Evolutionary conservation across 257 asterid genomes (phyloP).

Genomic region (Solanum bukasovii): DNA sequence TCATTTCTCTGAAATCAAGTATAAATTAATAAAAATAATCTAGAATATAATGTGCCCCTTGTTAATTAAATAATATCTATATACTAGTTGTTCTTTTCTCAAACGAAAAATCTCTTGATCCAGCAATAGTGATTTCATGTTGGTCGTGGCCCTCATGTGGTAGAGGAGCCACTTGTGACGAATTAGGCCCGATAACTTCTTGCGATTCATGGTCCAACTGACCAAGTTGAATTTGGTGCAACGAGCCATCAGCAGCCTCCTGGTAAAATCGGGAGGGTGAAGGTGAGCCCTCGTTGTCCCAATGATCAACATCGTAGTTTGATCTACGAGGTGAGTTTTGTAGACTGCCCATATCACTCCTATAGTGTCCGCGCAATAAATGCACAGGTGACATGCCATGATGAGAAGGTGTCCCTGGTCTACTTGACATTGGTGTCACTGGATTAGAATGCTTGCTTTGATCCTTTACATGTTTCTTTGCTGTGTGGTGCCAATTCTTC

Average conservation of each 20-base stretch:
- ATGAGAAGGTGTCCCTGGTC: slow-evolving; percentile 48
- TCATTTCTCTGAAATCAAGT: neutral
- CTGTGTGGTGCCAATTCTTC: slow-evolving; percentile 78
- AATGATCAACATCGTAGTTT: slow-evolving; percentile 18
- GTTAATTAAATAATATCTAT: neutral
- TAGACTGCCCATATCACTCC: slow-evolving; percentile 25
- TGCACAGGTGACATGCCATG: slow-evolving; percentile 61
- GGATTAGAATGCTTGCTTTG: slow-evolving; percentile 23
- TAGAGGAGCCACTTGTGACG: slow-evolving; percentile 1
- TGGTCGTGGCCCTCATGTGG: neutral
- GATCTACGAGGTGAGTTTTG: slow-evolving; percentile 28
- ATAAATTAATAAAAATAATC: neutral
- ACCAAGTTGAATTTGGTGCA: slow-evolving; percentile 7
- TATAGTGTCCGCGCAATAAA: slow-evolving; percentile 39
- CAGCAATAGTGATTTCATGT: neutral
- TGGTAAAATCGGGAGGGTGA: slow-evolving; percentile 30
- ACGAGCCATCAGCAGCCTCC: slow-evolving; percentile 8
- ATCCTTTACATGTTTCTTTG: slow-evolving; percentile 63
- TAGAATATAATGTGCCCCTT: neutral
- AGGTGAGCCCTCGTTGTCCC: slow-evolving; percentile 30
- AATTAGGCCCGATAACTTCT: neutral
- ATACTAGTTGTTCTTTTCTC: neutral
- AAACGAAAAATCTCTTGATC: slow-evolving; percentile 3
- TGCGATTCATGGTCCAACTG: neutral
- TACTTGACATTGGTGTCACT: slow-evolving; percentile 49